A percentile compares a stretch with the other conserved stretches of the same genome.
Evolutionary conservation across 371 early-diverging fungal genomes (phyloP).

Genomic region (Actinomortierella ambigua): DNA sequence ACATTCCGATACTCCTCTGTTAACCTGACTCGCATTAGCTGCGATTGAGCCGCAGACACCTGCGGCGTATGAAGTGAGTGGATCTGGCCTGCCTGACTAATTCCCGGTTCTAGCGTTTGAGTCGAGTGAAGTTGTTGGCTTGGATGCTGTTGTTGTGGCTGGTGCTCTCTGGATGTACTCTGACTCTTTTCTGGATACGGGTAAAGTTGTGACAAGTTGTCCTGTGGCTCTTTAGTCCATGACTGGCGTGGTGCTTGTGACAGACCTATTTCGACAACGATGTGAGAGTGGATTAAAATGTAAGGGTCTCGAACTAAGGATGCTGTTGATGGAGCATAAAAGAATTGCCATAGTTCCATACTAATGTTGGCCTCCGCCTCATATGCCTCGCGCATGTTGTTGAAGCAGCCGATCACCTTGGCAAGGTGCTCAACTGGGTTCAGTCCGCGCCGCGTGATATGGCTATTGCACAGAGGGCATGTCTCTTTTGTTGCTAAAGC

Average conservation of each 20-base stretch:
- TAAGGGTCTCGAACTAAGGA: not conserved
- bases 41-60: too few species aligned
- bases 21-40: too few species aligned
- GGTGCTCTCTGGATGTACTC: not conserved
- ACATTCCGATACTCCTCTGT: too few species aligned
- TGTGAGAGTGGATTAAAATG: not conserved
- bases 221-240: conserved; percentile 11
- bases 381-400: conserved; percentile 24
- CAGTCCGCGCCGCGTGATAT: conserved; percentile 26
- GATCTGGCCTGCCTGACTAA: too few species aligned
- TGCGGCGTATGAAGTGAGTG: too few species aligned
- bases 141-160: too few species aligned
- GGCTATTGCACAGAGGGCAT: conserved; percentile 44
- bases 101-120: too few species aligned
- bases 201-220: conserved; percentile 33
- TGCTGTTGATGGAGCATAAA: too few species aligned
- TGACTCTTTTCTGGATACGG: conserved; percentile 43
- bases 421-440: conserved; percentile 26
- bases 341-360: conserved; percentile 7
- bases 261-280: conserved; percentile 12
- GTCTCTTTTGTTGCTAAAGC: conserved; percentile 22
- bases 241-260: conserved; percentile 29
- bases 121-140: too few species aligned
- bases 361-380: conserved; percentile 23
- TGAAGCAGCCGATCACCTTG: conserved; percentile 20